Conservation (phyloP, 305 asterid genomes). For the Fraxinus greggii region DNA sequence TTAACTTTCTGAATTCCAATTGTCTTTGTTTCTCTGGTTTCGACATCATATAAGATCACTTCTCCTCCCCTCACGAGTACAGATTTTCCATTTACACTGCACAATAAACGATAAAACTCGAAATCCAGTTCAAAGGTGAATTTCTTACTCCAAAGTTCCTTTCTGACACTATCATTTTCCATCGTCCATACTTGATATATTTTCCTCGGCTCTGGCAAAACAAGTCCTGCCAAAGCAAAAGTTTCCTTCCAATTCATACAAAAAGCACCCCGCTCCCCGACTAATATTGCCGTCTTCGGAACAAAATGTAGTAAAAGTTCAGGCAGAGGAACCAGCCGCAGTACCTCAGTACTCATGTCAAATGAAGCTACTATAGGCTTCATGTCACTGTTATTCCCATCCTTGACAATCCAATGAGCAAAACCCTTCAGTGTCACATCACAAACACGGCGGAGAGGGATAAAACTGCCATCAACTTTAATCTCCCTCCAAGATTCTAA, state of each 20-base stretch:
- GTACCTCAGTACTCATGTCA: not conserved
- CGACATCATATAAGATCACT: not conserved
- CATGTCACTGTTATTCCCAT: not conserved
- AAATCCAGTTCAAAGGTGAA: not conserved
- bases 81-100: slow-evolving; percentile 6
- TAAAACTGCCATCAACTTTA: not conserved
- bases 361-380: not conserved
- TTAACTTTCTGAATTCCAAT: not conserved
- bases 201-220: not conserved
- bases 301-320: not conserved
- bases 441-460: not conserved
- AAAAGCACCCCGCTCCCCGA: not conserved
- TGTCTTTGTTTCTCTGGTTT: not conserved
- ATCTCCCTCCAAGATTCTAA: slow-evolving; percentile 6
- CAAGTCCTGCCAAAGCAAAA: slow-evolving; percentile 5
- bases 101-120: not conserved
- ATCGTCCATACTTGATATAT: slow-evolving; percentile 5
- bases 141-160: slow-evolving; percentile 1
- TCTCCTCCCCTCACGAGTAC: not conserved
- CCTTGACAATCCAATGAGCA: slow-evolving; percentile 3
- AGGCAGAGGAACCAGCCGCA: not conserved
- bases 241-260: not conserved
- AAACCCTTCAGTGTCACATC: not conserved
- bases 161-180: not conserved
- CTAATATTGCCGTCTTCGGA: not conserved